phyloP scores from a whole-genome alignment of 306 rosid genomes.

The Lablab purpureus region DNA sequence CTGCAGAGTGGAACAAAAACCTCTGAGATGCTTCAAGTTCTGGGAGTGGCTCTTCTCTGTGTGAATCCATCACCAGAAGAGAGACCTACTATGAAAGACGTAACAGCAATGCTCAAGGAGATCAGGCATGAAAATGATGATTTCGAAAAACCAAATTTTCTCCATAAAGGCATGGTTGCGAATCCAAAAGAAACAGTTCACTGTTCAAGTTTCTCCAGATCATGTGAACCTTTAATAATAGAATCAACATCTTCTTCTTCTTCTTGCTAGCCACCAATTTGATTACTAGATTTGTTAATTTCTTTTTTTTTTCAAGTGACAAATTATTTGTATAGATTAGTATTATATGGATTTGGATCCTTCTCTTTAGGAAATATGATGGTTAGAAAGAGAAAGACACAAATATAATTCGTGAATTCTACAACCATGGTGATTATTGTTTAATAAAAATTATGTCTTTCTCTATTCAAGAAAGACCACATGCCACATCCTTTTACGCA shows the following conservation, averaged over 20 bases:
- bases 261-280: constrained; percentile 51
- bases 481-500: background rate
- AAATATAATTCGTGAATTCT: background rate
- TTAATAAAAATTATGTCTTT: background rate
- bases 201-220: constrained; percentile 89
- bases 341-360: background rate
- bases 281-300: constrained; percentile 43
- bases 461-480: background rate
- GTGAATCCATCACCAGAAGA: constrained; percentile 82
- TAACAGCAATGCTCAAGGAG: constrained; percentile 90
- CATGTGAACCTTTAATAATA: constrained; percentile 83
- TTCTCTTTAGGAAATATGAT: background rate
- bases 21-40: constrained; percentile 93
- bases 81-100: constrained; percentile 91
- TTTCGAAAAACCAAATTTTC: constrained; percentile 65
- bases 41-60: constrained; percentile 91
- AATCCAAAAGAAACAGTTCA: constrained; percentile 71
- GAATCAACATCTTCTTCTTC: constrained; percentile 63
- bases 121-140: constrained; percentile 72
- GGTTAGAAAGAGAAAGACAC: background rate
- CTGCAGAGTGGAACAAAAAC: constrained; percentile 80
- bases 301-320: constrained; percentile 41
- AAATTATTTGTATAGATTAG: constrained; percentile 58
- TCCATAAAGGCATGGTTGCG: constrained; percentile 54
- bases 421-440: background rate